Conservation (phyloP, 805 yeast species). For the Candida chauliodis region DNA sequence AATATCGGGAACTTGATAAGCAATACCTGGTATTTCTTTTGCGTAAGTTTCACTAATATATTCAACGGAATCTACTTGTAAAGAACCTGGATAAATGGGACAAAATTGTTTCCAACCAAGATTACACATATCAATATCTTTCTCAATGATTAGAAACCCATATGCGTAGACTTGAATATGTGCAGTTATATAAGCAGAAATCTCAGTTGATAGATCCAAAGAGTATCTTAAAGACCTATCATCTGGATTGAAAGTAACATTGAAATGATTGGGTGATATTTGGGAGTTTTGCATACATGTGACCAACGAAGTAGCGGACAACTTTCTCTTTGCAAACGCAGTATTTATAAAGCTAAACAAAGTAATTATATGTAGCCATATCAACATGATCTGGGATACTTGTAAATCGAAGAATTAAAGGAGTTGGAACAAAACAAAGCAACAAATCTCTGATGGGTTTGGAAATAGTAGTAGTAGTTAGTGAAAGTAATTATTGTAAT, state of each 20-base stretch:
- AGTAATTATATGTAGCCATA: slow-evolving; percentile 2
- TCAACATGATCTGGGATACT: slow-evolving; percentile 4
- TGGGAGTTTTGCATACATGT: slow-evolving; percentile 79
- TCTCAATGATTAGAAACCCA: slow-evolving; percentile 68
- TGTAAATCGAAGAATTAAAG: no score
- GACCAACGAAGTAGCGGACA: slow-evolving; percentile 71
- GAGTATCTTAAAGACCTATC: slow-evolving; percentile 64
- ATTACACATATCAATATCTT: slow-evolving; percentile 59
- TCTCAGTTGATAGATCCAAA: slow-evolving; percentile 64
- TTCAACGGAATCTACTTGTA: slow-evolving; percentile 70
- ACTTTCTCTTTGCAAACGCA: slow-evolving; percentile 22
- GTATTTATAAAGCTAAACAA: slow-evolving; percentile 4
- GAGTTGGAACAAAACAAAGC: no score
- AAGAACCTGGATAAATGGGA: slow-evolving; percentile 78
- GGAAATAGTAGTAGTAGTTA: neutral
- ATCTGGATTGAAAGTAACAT: slow-evolving; percentile 74
- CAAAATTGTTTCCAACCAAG: slow-evolving; percentile 84
- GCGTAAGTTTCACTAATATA: slow-evolving; percentile 51
- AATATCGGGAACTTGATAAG: slow-evolving; percentile 81
- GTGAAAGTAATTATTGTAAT: neutral
- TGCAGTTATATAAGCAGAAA: slow-evolving; percentile 65
- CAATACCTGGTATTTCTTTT: slow-evolving; percentile 72
- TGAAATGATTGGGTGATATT: slow-evolving; percentile 68
- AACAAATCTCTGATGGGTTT: neutral
- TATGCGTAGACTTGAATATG: slow-evolving; percentile 77